A percentile compares a stretch with the other conserved stretches of the same genome.
These are phyloP conservation scores for Metschnikowia lochheadii DNA, from an alignment of 805 yeast genomes.

Conservation along the genomic window DNA sequence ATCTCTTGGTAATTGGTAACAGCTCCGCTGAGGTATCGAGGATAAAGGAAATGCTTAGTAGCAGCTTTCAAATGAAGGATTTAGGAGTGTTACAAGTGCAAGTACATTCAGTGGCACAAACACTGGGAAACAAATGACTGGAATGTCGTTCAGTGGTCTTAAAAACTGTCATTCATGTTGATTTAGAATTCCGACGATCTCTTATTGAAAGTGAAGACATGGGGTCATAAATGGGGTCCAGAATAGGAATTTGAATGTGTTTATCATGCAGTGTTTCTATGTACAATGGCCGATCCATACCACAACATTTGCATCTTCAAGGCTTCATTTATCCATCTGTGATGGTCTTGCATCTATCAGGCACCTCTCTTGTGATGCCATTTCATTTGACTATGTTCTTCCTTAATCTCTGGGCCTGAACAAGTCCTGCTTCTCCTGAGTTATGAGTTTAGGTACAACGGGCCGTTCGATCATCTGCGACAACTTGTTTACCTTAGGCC, in stretches of 20 bases:
- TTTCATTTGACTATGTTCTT: no score
- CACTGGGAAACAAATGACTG: background rate
- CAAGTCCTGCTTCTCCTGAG: constrained; percentile 32
- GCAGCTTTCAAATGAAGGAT: no score
- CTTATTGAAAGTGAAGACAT: no score
- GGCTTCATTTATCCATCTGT: no score
- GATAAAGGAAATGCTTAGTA: no score
- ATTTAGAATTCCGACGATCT: background rate
- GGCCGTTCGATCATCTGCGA: constrained; percentile 26
- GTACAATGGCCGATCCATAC: background rate
- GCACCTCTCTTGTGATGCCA: no score
- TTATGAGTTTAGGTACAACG: constrained; percentile 22
- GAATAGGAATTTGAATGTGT: background rate
- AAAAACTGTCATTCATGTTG: background rate
- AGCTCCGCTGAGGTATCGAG: no score
- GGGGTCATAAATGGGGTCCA: no score
- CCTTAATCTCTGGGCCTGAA: constrained; percentile 29
- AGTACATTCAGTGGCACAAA: constrained; percentile 15
- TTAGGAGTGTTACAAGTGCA: constrained; percentile 16
- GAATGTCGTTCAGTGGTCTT: background rate
- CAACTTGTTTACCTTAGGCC: constrained; percentile 50
- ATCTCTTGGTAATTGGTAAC: no score
- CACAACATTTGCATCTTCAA: background rate
- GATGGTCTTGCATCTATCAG: no score
- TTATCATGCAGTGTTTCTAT: background rate